phyloP scores from a whole-genome alignment of 75 land plant genomes.

The Larix kaempferi region DNA sequence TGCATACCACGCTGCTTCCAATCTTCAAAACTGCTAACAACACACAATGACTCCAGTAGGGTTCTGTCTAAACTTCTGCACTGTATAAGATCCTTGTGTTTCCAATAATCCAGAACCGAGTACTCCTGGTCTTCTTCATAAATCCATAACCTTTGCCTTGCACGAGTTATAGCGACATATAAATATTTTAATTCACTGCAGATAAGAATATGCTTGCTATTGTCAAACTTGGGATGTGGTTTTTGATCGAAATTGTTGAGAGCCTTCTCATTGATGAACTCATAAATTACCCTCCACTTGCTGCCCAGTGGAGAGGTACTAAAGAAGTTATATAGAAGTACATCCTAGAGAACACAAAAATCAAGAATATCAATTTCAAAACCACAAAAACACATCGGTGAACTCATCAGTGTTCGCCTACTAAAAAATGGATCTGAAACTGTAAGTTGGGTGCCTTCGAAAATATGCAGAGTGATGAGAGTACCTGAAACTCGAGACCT shows the following conservation, averaged over 20 bases:
- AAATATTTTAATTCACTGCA: slow-evolving; percentile 74
- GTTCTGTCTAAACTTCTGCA: slow-evolving; percentile 38
- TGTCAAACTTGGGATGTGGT: slow-evolving; percentile 44
- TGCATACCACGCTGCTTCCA: slow-evolving; percentile 60
- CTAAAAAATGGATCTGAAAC: too few species aligned
- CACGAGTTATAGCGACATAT: slow-evolving; percentile 75
- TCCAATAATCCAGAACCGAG: slow-evolving; percentile 81
- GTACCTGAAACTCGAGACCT: too few species aligned
- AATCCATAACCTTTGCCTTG: slow-evolving; percentile 70
- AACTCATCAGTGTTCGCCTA: slow-evolving; percentile 21
- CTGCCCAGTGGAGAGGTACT: slow-evolving; percentile 38
- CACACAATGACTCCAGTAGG: slow-evolving; percentile 43
- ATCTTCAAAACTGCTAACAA: slow-evolving; percentile 48
- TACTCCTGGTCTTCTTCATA: slow-evolving; percentile 46
- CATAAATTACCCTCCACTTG: slow-evolving; percentile 67
- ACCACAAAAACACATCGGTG: background rate
- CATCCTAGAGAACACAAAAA: slow-evolving; percentile 48
- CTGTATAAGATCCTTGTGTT: slow-evolving; percentile 39
- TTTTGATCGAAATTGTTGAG: slow-evolving; percentile 9
- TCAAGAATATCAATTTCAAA: background rate
- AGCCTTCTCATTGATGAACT: slow-evolving; percentile 38
- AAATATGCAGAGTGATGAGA: too few species aligned
- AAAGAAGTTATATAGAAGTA: slow-evolving; percentile 71
- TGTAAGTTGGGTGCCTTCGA: too few species aligned
- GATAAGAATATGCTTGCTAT: slow-evolving; percentile 41